Evolutionary conservation across 176 grass and related monocot species (phyloP).

Genomic region (Puya raimondii): DNA sequence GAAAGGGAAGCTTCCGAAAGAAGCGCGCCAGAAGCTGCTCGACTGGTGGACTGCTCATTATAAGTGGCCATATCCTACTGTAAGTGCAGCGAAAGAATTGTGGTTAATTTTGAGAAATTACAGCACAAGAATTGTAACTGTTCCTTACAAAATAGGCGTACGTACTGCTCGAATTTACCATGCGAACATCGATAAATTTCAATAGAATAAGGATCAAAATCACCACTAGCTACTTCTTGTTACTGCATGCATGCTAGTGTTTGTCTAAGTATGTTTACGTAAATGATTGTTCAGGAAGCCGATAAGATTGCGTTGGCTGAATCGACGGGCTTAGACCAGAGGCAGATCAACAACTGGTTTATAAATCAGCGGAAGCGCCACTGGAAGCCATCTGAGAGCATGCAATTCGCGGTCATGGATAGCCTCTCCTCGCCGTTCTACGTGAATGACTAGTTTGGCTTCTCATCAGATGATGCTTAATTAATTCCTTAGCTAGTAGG

Average conservation of each 20-base stretch:
- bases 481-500: neutral
- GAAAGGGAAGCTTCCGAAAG: slow-evolving; percentile 1
- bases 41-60: slow-evolving; percentile 2
- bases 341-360: slow-evolving; percentile 30
- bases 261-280: no score
- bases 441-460: neutral
- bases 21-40: slow-evolving; percentile 3
- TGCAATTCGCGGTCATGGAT: slow-evolving; percentile 24
- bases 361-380: slow-evolving; percentile 26
- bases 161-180: no score
- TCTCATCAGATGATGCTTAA: neutral
- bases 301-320: slow-evolving; percentile 20
- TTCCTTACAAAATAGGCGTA: no score
- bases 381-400: slow-evolving; percentile 23
- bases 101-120: neutral
- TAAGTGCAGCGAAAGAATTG: neutral
- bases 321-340: slow-evolving; percentile 16
- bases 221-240: no score
- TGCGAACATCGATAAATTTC: no score
- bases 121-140: neutral
- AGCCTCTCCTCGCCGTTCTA: neutral
- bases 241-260: no score
- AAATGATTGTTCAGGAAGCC: neutral
- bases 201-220: no score
- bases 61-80: slow-evolving; percentile 5